Evolutionary conservation across 371 early-diverging fungal species (phyloP), one percentile per base, ranked within the genome.

Genomic region (Fennellomyces sp.): DNA sequence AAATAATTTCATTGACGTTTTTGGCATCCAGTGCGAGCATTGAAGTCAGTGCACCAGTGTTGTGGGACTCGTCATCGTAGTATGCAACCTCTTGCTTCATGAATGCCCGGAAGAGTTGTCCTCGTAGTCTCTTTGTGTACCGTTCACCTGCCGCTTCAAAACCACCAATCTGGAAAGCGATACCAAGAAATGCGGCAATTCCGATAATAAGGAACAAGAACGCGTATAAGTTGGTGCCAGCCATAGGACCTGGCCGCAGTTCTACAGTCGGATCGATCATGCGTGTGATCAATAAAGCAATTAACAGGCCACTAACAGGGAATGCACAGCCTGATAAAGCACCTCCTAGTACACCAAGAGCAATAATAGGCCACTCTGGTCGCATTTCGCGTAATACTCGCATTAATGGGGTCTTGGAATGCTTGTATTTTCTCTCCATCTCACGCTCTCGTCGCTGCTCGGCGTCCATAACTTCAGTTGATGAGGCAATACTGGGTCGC

Each of bases 1-100:
- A 81, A 33, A 94, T 77, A 47, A 89, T 65, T 35, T 87, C 80
- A 47, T 82, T 76, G 53, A 86, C 78, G 65, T 81, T 76, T 39
- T 73, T 66, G 2, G 95, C 92, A 66, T 95, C 95, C 8, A 87
- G 81, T 5, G 94, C 85, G 26, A 97, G 80, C 39, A 86, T 82
- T 7, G 93, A 75, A 0, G 92, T 86, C 29, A 96, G 70, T 19
- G 88, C 88, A 30, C 97, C 96, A 5, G 86, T 82, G 25, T 76
- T 81, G 73, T 95, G 85, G 47, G 85, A 83, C 31, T 88, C 88
- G 12, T 83, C 72, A 72, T 96, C 96, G 71, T 91, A 96, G 72
- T 82, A 97, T 0, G 75, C 89, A 50, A 92, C 87, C 30, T 94
- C 93, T 72, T 94, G 95, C 23, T 75, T 60, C 53, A 88, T 67